These are phyloP conservation scores for Oryza officinalis DNA, from an alignment of 176 grass and related monocot species.

Conservation along the genomic window DNA sequence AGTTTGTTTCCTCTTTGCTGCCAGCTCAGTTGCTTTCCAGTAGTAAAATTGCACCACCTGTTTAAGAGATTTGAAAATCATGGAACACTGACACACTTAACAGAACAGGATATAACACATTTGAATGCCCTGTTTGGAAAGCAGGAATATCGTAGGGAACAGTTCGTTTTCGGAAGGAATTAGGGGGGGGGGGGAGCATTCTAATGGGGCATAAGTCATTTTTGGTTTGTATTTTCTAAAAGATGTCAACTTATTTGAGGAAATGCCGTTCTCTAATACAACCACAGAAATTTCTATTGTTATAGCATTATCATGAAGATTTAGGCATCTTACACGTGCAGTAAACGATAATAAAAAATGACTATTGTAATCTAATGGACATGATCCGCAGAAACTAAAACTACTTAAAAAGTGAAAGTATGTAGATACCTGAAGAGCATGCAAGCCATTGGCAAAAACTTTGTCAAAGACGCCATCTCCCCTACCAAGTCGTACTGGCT, in stretches of 20 bases:
- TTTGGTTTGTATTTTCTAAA: background rate
- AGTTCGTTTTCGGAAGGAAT: background rate
- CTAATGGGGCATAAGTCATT: background rate
- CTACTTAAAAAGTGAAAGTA: conserved; percentile 8
- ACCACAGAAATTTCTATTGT: background rate
- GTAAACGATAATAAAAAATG: background rate
- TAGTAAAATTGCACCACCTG: conserved; percentile 82
- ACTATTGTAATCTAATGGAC: background rate
- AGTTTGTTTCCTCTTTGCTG: conserved; percentile 38
- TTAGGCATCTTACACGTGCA: background rate
- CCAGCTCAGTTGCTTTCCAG: conserved; percentile 67
- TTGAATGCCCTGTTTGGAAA: background rate
- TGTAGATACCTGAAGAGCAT: conserved; percentile 81
- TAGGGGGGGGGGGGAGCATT: too few relatives aligned
- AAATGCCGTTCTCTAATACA: background rate
- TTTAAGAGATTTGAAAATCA: conserved; percentile 12
- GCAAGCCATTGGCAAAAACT: conserved; percentile 76
- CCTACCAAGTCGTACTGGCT: conserved; percentile 55
- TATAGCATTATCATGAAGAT: conserved; percentile 3
- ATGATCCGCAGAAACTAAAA: background rate
- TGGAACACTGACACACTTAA: background rate
- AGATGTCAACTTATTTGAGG: background rate
- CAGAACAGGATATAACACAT: background rate
- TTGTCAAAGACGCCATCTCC: conserved; percentile 58
- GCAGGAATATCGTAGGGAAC: background rate